A percentile compares a stretch with the other conserved stretches of the same genome.
These are phyloP conservation scores for Scutellaria galericulata DNA, from an alignment of 257 asterid genomes.

Conservation along the genomic window DNA sequence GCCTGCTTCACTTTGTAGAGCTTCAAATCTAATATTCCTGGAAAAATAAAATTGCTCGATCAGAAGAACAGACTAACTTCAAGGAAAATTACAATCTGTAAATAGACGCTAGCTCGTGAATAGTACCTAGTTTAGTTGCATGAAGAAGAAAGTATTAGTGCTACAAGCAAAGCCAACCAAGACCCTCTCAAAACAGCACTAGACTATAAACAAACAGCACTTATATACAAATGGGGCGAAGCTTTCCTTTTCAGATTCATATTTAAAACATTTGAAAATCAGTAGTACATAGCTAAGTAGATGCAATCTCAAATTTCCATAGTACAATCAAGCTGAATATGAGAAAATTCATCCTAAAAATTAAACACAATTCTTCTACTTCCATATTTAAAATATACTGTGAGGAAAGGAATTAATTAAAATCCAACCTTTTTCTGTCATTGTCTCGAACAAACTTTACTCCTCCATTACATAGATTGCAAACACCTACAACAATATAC, in stretches of 20 bases:
- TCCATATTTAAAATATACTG: background rate
- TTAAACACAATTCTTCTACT: background rate
- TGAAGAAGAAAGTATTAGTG: background rate
- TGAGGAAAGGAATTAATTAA: background rate
- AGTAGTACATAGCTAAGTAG: background rate
- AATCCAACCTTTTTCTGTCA: conserved; percentile 66
- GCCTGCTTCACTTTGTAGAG: conserved; percentile 93
- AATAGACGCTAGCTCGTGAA: conserved; percentile 16
- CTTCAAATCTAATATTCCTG: conserved; percentile 88
- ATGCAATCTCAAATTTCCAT: no score
- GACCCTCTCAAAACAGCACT: background rate
- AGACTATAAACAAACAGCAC: conserved; percentile 10
- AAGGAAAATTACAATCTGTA: conserved; percentile 2
- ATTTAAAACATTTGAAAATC: background rate
- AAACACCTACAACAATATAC: conserved; percentile 60
- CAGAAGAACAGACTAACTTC: conserved; percentile 19
- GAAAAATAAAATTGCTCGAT: conserved; percentile 12
- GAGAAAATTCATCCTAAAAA: background rate
- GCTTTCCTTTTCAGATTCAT: background rate
- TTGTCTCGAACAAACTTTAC: conserved; percentile 83
- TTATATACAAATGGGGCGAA: background rate
- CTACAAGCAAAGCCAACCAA: conserved; percentile 15
- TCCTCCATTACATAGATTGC: conserved; percentile 92
- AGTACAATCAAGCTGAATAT: background rate
- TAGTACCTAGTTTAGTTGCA: background rate